These are phyloP conservation scores for Acer negundo DNA, from an alignment of 345 rosid genomes.

Conservation along the genomic window DNA sequence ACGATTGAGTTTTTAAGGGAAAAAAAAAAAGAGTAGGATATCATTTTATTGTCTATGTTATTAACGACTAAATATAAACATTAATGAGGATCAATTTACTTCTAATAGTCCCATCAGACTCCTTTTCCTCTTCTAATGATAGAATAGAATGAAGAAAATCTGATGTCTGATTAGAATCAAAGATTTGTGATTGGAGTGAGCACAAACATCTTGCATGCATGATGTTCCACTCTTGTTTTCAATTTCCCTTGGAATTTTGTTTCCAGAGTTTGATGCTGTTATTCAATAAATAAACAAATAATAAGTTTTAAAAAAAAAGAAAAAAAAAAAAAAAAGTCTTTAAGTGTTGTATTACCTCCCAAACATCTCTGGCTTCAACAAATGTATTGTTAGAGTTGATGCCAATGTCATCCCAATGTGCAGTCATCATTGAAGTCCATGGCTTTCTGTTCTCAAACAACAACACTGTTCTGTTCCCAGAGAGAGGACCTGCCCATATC, in stretches of 20 bases:
- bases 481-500: constrained; percentile 33
- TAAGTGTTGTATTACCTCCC: background rate
- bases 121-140: background rate
- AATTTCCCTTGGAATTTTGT: constrained; percentile 10
- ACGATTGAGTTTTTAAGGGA: too few species aligned
- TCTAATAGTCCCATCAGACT: background rate
- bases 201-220: constrained; percentile 6
- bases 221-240: background rate
- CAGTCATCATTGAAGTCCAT: constrained; percentile 11
- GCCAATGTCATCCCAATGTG: constrained; percentile 22
- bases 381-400: background rate
- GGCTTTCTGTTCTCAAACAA: constrained; percentile 20
- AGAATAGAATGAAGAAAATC: background rate
- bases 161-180: background rate
- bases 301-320: too few species aligned
- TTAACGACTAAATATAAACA: too few species aligned
- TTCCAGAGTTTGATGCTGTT: constrained; percentile 1
- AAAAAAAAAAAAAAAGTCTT: background rate
- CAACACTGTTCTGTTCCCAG: constrained; percentile 12
- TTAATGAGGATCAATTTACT: background rate
- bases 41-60: too few species aligned
- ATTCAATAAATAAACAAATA: background rate
- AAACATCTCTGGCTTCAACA: constrained; percentile 3
- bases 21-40: too few species aligned
- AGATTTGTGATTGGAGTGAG: background rate